Percentiles rank a stretch among this genome's conserved stretches.
These are phyloP conservation scores for Sporothrix dimorphospora DNA, from an alignment of 2,329 filamentous ascomycete genomes.

Conservation along the genomic window DNA sequence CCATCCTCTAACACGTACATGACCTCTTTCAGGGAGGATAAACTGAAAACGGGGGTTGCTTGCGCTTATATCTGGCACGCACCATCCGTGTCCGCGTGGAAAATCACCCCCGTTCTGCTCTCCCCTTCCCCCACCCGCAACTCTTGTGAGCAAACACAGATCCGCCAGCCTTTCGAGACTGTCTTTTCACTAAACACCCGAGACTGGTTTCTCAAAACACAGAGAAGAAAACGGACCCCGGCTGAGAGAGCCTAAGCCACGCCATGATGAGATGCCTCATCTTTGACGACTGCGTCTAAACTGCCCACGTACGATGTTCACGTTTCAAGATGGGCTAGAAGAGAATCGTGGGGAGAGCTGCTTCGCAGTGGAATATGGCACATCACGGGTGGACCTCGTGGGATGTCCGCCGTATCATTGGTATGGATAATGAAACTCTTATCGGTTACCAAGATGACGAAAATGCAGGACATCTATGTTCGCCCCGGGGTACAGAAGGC, in stretches of 20 bases:
- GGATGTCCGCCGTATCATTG: background rate
- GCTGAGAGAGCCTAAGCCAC: background rate
- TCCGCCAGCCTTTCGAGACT: background rate
- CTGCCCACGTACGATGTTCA: background rate
- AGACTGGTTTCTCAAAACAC: background rate
- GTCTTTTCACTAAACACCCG: background rate
- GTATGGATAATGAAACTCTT: conserved; percentile 10
- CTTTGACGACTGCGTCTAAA: background rate
- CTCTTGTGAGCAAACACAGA: background rate
- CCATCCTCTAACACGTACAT: background rate
- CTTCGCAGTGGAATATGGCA: background rate
- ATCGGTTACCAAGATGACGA: conserved; percentile 4
- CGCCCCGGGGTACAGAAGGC: background rate
- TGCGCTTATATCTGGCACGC: background rate
- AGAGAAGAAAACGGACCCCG: background rate
- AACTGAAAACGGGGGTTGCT: background rate
- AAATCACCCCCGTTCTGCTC: background rate
- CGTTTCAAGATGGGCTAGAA: background rate
- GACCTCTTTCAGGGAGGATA: background rate
- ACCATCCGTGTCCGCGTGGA: background rate
- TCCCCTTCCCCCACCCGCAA: background rate
- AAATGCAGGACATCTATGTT: background rate
- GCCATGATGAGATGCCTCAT: conserved; percentile 2
- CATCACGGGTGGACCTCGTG: conserved; percentile 8
- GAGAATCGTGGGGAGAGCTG: background rate